These are phyloP conservation scores for Termitomyces sp. DNA, from an alignment of 768 basidiomycete genomes.

Conservation along the genomic window DNA sequence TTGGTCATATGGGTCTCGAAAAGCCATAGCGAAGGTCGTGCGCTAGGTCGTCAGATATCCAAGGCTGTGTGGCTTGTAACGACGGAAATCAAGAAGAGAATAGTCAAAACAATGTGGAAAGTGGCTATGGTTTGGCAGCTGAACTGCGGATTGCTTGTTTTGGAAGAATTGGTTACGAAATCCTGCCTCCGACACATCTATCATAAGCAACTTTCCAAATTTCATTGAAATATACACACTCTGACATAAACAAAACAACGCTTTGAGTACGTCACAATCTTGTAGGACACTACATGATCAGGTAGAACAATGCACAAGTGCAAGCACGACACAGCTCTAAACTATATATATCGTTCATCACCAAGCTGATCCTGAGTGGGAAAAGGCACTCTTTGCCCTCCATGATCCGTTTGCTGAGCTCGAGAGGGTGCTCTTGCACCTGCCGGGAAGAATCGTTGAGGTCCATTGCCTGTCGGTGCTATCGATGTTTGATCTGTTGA, in stretches of 20 bases:
- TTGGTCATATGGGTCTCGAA: conserved; percentile 49
- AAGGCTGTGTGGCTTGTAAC: background rate
- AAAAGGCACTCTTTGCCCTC: conserved; percentile 52
- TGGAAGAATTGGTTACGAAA: conserved; percentile 3
- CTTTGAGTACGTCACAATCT: background rate
- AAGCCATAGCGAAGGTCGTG: conserved; percentile 35
- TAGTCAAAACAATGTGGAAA: background rate
- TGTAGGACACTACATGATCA: background rate
- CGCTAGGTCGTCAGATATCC: background rate
- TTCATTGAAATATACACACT: background rate
- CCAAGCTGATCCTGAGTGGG: conserved; percentile 21
- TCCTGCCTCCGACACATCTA: background rate
- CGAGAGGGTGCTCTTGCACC: conserved; percentile 22
- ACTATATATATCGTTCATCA: conserved; percentile 8
- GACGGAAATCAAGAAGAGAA: background rate
- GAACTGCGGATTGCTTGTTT: conserved; percentile 5
- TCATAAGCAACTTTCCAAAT: background rate
- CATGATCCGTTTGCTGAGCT: conserved; percentile 14
- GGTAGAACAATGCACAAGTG: background rate
- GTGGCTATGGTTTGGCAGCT: background rate
- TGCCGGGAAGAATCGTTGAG: conserved; percentile 18
- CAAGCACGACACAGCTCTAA: background rate
- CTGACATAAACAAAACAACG: background rate
- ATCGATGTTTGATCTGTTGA: conserved; percentile 5
- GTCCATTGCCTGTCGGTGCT: conserved; percentile 15